A percentile compares a stretch with the other conserved stretches of the same genome.
Evolutionary conservation across 163 green algal species (phyloP).

Genomic region (Scenedesmus sp.): DNA sequence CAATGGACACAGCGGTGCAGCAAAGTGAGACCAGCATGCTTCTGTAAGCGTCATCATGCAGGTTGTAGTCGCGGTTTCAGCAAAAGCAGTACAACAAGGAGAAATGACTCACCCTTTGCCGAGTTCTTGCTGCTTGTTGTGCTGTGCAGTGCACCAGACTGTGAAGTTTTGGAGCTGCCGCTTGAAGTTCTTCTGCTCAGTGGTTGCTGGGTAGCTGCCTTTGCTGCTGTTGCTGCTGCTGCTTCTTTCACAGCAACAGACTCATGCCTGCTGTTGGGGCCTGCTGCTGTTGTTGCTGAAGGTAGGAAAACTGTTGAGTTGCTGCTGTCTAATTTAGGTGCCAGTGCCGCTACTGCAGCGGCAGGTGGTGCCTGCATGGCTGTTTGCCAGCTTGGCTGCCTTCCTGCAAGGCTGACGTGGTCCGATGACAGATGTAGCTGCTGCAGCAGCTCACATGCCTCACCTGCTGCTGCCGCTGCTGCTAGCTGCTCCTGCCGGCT

Average conservation of each 20-base stretch:
- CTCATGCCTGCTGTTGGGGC: neutral
- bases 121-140: neutral
- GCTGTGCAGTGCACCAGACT: neutral
- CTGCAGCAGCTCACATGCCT: neutral
- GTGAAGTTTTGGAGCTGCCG: neutral
- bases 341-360: neutral
- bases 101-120: neutral
- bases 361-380: neutral
- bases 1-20: neutral
- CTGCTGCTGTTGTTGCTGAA: neutral
- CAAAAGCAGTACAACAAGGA: too few relatives aligned
- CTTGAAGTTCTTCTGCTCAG: neutral
- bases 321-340: neutral
- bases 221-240: neutral
- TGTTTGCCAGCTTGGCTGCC: neutral
- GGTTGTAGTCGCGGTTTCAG: too few relatives aligned
- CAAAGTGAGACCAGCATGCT: neutral
- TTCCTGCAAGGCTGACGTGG: neutral
- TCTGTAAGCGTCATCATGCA: too few relatives aligned
- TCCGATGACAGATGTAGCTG: neutral
- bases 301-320: neutral
- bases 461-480: slow-evolving; percentile 12
- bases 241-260: neutral
- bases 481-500: neutral
- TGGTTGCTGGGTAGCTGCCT: neutral